Evolutionary conservation across 2,329 filamentous ascomycete genomes (phyloP).

Genomic region (Verticillium tricorpus): DNA sequence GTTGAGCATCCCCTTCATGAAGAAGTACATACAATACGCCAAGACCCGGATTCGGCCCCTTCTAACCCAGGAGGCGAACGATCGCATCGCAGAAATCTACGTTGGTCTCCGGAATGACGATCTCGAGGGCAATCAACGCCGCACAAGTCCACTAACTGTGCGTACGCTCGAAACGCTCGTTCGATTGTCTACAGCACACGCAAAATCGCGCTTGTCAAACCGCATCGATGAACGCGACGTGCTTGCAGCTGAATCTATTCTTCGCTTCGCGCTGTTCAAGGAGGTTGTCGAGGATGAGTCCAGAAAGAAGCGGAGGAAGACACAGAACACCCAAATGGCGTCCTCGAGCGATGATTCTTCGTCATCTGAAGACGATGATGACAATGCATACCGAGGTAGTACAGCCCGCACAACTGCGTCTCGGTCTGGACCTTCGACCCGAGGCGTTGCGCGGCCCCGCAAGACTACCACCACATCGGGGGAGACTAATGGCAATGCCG

Average conservation of each 20-base stretch:
- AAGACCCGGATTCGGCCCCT: constrained; percentile 88
- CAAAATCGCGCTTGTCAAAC: constrained; percentile 84
- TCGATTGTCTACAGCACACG: constrained; percentile 91
- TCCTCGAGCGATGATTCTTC: constrained; percentile 55
- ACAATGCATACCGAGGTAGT: constrained; percentile 30
- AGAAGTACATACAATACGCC: constrained; percentile 99
- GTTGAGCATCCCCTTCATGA: constrained; percentile 94
- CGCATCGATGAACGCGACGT: constrained; percentile 89
- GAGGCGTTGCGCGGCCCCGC: constrained; percentile 27
- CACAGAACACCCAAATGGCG: constrained; percentile 51
- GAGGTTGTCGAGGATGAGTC: constrained; percentile 80
- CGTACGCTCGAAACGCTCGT: constrained; percentile 98
- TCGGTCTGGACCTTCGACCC: constrained; percentile 24
- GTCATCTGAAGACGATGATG: constrained; percentile 57
- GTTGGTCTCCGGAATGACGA: constrained; percentile 93
- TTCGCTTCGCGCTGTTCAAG: constrained; percentile 95
- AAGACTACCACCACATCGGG: constrained; percentile 16
- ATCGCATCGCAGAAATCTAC: constrained; percentile 88
- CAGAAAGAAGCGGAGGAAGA: constrained; percentile 77
- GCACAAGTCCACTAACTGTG: constrained; percentile 92
- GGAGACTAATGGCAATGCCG: constrained; percentile 26
- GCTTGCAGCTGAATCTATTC: constrained; percentile 78
- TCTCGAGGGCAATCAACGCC: constrained; percentile 87
- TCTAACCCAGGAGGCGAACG: constrained; percentile 83
- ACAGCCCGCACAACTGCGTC: constrained; percentile 22